These are phyloP conservation scores for Apiospora marii DNA, from an alignment of 2,329 filamentous ascomycete species.

Conservation along the genomic window DNA sequence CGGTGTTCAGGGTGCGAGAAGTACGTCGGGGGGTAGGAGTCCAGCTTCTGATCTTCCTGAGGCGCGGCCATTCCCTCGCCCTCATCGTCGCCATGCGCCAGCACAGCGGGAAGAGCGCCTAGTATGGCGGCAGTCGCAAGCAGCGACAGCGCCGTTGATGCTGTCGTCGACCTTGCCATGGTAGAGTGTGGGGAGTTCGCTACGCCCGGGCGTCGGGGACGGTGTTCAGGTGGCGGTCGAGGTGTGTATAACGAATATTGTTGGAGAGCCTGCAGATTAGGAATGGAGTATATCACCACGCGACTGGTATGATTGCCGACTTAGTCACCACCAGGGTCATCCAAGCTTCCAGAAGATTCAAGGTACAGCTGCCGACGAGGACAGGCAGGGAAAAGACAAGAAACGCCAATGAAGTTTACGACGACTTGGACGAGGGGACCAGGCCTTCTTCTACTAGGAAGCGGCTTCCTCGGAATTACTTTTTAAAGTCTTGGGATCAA, in stretches of 20 bases:
- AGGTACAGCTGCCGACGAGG: neutral
- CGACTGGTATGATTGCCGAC: constrained; percentile 1
- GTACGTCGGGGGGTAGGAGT: constrained; percentile 47
- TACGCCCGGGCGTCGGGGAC: neutral
- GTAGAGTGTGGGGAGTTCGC: neutral
- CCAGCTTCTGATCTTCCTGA: constrained; percentile 41
- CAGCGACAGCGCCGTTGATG: constrained; percentile 34
- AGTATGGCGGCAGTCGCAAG: constrained; percentile 40
- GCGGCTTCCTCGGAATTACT: constrained; percentile 10
- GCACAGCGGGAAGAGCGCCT: constrained; percentile 41
- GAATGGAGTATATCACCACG: constrained; percentile 2
- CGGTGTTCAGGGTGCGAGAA: constrained; percentile 49
- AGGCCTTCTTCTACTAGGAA: constrained; percentile 73
- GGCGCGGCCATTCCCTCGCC: constrained; percentile 39
- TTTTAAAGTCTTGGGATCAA: constrained; percentile 14
- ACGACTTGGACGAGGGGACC: constrained; percentile 37
- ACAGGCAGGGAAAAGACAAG: neutral
- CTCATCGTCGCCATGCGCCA: constrained; percentile 43
- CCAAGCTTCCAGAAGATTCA: neutral
- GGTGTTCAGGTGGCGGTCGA: neutral
- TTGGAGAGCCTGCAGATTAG: neutral
- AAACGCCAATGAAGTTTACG: constrained; percentile 7
- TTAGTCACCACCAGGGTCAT: constrained; percentile 12
- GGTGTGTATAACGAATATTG: neutral
- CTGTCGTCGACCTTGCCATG: constrained; percentile 30